phyloP scores from a whole-genome alignment of 106 monocot genomes.

The Dactylorhiza incarnata region DNA sequence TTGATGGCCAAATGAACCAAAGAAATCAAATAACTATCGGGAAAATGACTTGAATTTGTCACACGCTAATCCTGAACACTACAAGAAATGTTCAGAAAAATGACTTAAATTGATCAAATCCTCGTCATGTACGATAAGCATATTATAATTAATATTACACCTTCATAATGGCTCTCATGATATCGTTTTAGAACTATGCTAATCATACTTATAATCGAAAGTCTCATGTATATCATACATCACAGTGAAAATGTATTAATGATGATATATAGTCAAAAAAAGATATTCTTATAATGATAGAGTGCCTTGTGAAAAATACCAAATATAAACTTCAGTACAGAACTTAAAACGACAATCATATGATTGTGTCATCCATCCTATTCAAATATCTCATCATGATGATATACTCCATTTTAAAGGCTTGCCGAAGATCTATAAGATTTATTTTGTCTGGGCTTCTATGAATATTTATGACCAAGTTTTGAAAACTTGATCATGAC shows the following conservation, averaged over 20 bases:
- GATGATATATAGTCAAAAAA: neutral
- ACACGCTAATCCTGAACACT: too few relatives aligned
- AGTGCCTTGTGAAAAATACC: neutral
- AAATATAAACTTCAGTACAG: too few relatives aligned
- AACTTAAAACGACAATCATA: too few relatives aligned
- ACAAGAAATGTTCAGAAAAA: too few relatives aligned
- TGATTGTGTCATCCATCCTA: too few relatives aligned
- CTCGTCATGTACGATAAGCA: neutral
- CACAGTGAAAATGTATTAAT: neutral
- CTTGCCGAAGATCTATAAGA: neutral
- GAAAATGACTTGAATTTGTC: neutral
- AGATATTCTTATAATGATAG: neutral
- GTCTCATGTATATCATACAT: neutral
- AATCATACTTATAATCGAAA: neutral
- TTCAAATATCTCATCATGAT: too few relatives aligned
- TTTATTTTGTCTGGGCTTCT: neutral
- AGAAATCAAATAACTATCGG: neutral
- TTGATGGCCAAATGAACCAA: neutral
- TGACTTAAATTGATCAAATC: too few relatives aligned
- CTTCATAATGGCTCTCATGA: neutral
- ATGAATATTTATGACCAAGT: neutral
- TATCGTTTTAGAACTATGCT: neutral
- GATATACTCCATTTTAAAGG: neutral
- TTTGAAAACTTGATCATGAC: neutral
- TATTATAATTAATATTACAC: neutral